A percentile compares a stretch with the other conserved stretches of the same genome.
These are phyloP conservation scores for Pyricularia grisea DNA, from an alignment of 2,329 filamentous ascomycete species.

Conservation along the genomic window DNA sequence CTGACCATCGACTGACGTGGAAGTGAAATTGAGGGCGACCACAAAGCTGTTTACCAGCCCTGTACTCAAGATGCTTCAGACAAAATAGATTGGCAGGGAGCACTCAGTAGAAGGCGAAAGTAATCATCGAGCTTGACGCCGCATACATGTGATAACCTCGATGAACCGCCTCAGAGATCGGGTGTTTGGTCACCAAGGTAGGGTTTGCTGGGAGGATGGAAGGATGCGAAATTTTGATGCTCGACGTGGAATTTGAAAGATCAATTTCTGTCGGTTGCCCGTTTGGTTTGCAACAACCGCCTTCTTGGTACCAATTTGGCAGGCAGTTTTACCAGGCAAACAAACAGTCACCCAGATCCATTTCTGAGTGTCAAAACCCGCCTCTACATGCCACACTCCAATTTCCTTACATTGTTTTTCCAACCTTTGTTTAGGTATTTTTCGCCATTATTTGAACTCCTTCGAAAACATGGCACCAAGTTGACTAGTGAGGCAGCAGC, in stretches of 20 bases:
- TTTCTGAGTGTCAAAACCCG: background rate
- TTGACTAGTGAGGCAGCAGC: background rate
- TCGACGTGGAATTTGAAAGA: background rate
- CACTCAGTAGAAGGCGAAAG: too few relatives aligned
- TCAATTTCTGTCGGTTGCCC: background rate
- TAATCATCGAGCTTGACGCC: too few relatives aligned
- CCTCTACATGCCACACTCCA: background rate
- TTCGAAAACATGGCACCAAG: too few relatives aligned
- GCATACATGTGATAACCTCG: too few relatives aligned
- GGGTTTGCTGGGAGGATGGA: background rate
- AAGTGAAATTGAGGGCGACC: background rate
- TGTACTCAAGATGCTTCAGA: background rate
- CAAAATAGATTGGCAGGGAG: too few relatives aligned
- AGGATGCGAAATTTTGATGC: background rate
- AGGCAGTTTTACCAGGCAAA: background rate
- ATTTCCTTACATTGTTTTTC: too few relatives aligned
- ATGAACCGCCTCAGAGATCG: too few relatives aligned
- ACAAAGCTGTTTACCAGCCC: background rate
- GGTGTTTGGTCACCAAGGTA: background rate
- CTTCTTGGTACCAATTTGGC: background rate
- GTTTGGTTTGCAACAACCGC: background rate
- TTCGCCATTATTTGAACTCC: too few relatives aligned
- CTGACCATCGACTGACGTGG: background rate
- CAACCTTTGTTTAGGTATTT: too few relatives aligned
- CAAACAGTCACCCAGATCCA: too few relatives aligned